Evolutionary conservation across 495 filamentous ascomycete genomes (phyloP), one percentile per base, ranked within the genome.

Genomic region (Copromyces sp.): DNA sequence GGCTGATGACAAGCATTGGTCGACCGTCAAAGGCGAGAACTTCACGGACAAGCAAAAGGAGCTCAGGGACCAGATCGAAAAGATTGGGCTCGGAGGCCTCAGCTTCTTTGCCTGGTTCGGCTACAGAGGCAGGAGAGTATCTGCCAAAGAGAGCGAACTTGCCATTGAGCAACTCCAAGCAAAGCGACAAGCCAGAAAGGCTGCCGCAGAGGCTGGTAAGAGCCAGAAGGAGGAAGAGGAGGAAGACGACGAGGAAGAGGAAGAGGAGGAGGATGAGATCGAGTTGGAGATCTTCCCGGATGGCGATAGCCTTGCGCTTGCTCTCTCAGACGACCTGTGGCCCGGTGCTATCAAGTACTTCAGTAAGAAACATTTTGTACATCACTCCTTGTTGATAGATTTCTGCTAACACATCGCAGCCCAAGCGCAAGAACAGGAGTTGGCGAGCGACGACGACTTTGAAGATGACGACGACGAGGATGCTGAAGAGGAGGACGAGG

Each of bases 61-160:
- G 2, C 75, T 89, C 70, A 83, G 83, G 79, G 81, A 84, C 69
- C 82, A 86, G 77, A 85, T 93, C 72, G 87, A 88, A 42, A 77
- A 80, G 11, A 86, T 81, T 61, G 86, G 87, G 40, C 85, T 89
- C 47, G 86, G 87, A 17, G 87, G 87, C 2, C 77, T 86, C 16
- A 93, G 89, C 83, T 97, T 98, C 85, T 98, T 97, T 80, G 86
- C 89, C 45, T 94, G 89, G 88, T 97, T 98, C 78, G 91, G 90
- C 47, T 97, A 87, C 84, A 86, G 88, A 41, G 89, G 92, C 35
- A 81, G 85, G 68, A 83, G 85, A 61, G 82, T 95, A 74, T 87
- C 87, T 24, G 92, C 89, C 12, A 91, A 92, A 81, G 89, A 94
- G 83, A 90, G 86, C 76, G 83, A 82, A 75, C 77, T 83, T 45